phyloP scores from a whole-genome alignment of 2,329 filamentous ascomycete species.

The Curvularia hawaiiensis region DNA sequence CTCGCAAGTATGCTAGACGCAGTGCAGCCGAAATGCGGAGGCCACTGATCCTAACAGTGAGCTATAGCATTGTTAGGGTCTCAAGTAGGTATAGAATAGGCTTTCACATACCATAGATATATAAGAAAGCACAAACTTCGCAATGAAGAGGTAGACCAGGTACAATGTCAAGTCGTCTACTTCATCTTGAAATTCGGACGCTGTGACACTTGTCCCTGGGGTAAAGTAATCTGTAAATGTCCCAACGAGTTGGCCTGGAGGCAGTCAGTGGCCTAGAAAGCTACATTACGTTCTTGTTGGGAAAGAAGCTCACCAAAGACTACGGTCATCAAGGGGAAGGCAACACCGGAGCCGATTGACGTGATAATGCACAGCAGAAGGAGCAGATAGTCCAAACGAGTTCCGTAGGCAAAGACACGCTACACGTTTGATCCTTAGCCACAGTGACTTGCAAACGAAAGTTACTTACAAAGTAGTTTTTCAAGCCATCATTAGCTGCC shows the following conservation, averaged over 20 bases:
- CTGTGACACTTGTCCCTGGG: slow-evolving; percentile 50
- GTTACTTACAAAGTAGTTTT: slow-evolving; percentile 43
- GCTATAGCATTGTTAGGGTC: slow-evolving; percentile 32
- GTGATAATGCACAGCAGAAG: slow-evolving; percentile 35
- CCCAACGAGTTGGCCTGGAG: slow-evolving; percentile 51
- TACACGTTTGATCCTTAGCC: slow-evolving; percentile 17
- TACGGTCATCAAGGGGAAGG: slow-evolving; percentile 63
- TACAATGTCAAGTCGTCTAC: slow-evolving; percentile 49
- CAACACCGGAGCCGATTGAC: slow-evolving; percentile 42
- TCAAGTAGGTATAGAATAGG: neutral
- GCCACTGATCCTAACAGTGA: slow-evolving; percentile 57
- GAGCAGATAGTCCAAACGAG: slow-evolving; percentile 37
- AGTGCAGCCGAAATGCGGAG: slow-evolving; percentile 58
- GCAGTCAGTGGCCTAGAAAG: neutral
- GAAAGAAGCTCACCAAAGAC: slow-evolving; percentile 55
- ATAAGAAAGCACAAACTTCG: slow-evolving; percentile 42
- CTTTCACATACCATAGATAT: slow-evolving; percentile 36
- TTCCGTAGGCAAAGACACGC: slow-evolving; percentile 45
- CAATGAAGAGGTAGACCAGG: slow-evolving; percentile 45
- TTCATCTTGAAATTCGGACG: slow-evolving; percentile 56
- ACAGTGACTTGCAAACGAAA: no score
- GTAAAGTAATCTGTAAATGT: slow-evolving; percentile 63
- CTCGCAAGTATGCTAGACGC: slow-evolving; percentile 56
- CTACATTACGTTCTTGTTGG: slow-evolving; percentile 38
- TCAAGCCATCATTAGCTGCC: slow-evolving; percentile 26